Evolutionary conservation across 2,329 filamentous ascomycete genomes (phyloP).

Genomic region (Meredithiella fracta): DNA sequence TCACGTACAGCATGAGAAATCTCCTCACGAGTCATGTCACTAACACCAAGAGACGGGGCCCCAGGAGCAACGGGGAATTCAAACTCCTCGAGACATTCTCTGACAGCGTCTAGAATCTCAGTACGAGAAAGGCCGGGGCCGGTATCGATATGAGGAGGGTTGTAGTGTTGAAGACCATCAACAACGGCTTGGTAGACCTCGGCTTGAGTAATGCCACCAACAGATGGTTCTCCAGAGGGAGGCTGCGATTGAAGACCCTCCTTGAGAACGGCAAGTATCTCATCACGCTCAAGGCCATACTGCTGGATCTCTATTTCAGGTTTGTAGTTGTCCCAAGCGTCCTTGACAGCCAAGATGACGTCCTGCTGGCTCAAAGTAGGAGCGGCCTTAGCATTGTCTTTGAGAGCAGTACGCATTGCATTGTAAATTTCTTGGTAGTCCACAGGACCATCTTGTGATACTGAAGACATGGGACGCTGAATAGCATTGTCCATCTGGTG

Average conservation of each 20-base stretch:
- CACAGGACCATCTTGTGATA: conserved; percentile 42
- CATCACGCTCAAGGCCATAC: conserved; percentile 76
- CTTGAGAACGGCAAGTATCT: conserved; percentile 71
- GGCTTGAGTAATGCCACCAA: conserved; percentile 52
- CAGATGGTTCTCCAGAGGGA: conserved; percentile 39
- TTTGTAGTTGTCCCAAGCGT: conserved; percentile 89
- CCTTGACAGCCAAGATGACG: conserved; percentile 69
- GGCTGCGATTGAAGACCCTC: conserved; percentile 75
- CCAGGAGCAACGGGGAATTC: conserved; percentile 52
- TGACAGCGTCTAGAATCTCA: conserved; percentile 68
- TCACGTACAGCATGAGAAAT: conserved; percentile 48
- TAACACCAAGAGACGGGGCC: conserved; percentile 31
- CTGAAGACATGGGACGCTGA: conserved; percentile 48
- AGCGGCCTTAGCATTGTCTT: conserved; percentile 35
- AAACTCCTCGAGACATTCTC: conserved; percentile 73
- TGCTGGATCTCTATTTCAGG: conserved; percentile 84
- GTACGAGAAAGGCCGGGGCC: conserved; percentile 58
- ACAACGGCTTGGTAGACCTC: conserved; percentile 74
- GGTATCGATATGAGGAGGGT: conserved; percentile 48
- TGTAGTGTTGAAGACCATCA: conserved; percentile 70
- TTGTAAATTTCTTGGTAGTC: conserved; percentile 78
- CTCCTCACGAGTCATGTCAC: conserved; percentile 38
- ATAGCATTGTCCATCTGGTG: conserved; percentile 69
- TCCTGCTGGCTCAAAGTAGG: conserved; percentile 56
- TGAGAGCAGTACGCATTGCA: conserved; percentile 59